These are phyloP conservation scores for Phascolomyces articulosus DNA, from an alignment of 371 early-diverging fungal species.

Conservation along the genomic window DNA sequence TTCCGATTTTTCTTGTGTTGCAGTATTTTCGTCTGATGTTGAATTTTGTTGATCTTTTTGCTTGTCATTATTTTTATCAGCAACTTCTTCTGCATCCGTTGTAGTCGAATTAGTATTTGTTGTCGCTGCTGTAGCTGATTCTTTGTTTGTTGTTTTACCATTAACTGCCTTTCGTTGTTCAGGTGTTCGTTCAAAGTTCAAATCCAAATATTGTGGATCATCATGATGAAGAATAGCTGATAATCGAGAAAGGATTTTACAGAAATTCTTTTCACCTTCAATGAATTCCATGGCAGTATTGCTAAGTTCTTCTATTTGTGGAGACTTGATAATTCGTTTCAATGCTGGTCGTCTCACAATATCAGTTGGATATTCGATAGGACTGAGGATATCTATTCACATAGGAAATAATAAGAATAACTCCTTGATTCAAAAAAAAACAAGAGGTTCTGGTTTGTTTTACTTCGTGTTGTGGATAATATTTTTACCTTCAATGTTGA, in stretches of 20 bases:
- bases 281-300: constrained; percentile 55
- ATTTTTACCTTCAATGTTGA: constrained; percentile 55
- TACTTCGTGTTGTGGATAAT: too few species aligned
- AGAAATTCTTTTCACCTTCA: constrained; percentile 54
- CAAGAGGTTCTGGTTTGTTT: too few species aligned
- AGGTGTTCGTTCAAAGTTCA: constrained; percentile 40
- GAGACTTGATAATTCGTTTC: constrained; percentile 44
- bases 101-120: not conserved
- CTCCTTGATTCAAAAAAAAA: too few species aligned
- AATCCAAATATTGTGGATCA: constrained; percentile 52
- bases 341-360: constrained; percentile 50
- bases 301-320: constrained; percentile 46
- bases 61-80: too few species aligned
- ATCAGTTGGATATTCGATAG: constrained; percentile 56
- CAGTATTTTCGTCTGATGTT: not conserved
- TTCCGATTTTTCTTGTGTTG: not conserved
- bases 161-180: constrained; percentile 29
- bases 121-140: not conserved
- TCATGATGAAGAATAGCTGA: constrained; percentile 52
- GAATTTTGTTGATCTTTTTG: constrained; percentile 6
- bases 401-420: not conserved
- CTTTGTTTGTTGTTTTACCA: not conserved
- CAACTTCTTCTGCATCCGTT: not conserved
- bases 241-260: constrained; percentile 50
- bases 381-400: constrained; percentile 48